These are phyloP conservation scores for Crotalaria pallida DNA, from an alignment of 306 rosid species.

Conservation along the genomic window DNA sequence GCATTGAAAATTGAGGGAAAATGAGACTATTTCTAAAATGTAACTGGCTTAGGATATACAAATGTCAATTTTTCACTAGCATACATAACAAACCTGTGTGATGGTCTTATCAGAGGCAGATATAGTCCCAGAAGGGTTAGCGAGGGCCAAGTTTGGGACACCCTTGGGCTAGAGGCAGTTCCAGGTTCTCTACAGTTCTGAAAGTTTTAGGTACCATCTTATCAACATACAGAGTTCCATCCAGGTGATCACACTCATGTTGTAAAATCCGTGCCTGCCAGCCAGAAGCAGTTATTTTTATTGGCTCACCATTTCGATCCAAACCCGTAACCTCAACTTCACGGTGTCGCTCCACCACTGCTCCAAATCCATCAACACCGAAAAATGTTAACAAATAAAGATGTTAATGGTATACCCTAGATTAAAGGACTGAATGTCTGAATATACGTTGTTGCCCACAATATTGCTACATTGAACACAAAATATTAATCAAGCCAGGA, in stretches of 20 bases:
- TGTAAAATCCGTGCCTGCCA: conserved; percentile 96
- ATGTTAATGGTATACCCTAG: too few relatives aligned
- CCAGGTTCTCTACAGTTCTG: conserved; percentile 61
- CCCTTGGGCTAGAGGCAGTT: conserved; percentile 74
- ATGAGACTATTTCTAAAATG: neutral
- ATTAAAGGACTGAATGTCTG: too few relatives aligned
- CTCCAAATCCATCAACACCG: conserved; percentile 85
- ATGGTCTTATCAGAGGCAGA: neutral
- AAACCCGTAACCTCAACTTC: conserved; percentile 81
- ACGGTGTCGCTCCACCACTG: conserved; percentile 71
- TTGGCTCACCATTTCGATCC: conserved; percentile 62
- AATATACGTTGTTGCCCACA: too few relatives aligned
- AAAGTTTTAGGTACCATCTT: conserved; percentile 82
- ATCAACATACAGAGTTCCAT: conserved; percentile 83
- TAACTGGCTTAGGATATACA: neutral
- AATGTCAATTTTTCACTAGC: neutral
- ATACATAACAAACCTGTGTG: neutral
- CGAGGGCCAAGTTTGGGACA: conserved; percentile 69
- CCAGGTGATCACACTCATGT: conserved; percentile 92
- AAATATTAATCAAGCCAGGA: too few relatives aligned
- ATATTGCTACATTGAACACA: too few relatives aligned
- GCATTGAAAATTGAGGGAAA: neutral
- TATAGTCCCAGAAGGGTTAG: conserved; percentile 14
- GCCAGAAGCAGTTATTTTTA: conserved; percentile 64
- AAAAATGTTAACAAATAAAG: neutral